Base-by-base conservation (phyloP, 805 yeast genomes). In the Pichia rugopelliculosa region DNA sequence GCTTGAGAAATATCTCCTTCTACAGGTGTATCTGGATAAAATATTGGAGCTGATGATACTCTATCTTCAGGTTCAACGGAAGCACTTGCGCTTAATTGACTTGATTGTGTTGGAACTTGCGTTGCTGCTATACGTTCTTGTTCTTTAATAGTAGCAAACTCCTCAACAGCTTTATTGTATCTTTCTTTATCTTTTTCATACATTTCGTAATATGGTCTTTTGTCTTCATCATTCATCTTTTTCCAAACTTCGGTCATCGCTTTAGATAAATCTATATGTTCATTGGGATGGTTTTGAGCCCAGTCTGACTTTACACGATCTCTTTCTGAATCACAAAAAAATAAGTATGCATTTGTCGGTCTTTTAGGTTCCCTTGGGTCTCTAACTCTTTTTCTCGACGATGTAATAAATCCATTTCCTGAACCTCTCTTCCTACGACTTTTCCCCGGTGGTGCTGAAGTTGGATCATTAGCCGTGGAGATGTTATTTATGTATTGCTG, bases 221-320 rank as follows among this genome's bases (percentile, higher is more conserved):
- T 76, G 10, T 76, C 86, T 25, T 80, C 84, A 36, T 80, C 84
- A 48, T 73, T 77, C 56, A 90, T 71, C 45, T 69, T 72, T 59
- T 86, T 86, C 97, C 97, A 90, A 4, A 84, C 82, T 53, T 87
- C 96, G 1, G 95, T 80, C 70, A 90, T 71, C 15, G 84, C 83
- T 58, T 78, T 82, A 2, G 95, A 82, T 40, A 87, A 71, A 60
- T 90, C 96, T 36, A 68, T 67, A 18, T 68, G 71, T 26, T 73
- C 71, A 10, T 80, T 82, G 3, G 78, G 75, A 43, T 71, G 70
- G 44, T 63, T 65, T n/a, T 65, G 65, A 51, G 78, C 84, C 45
- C 80, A 70, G 51, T 76, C 78, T 44, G 75, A 72, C 52, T 77
- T 79, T 36, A 87, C 75, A 43, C 75, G 71, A 41, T 87, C 96